These are phyloP conservation scores for Microglena sp. DNA, from an alignment of 139 green algal species.

Conservation along the genomic window DNA sequence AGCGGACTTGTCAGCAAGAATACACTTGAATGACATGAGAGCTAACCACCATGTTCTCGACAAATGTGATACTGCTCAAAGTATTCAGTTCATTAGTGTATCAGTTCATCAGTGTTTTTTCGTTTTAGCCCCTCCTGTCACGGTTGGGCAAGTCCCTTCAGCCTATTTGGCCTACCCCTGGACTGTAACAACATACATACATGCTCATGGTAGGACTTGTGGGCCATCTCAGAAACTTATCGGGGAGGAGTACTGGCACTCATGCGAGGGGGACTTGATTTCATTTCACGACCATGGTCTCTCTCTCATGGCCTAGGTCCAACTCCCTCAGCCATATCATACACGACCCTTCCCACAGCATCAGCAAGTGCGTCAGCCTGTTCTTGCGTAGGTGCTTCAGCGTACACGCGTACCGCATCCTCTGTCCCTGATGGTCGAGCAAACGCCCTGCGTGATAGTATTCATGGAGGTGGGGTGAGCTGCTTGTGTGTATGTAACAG, in stretches of 20 bases:
- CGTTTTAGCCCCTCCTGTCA: too few species aligned
- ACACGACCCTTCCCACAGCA: conserved; percentile 42
- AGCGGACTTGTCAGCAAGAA: background rate
- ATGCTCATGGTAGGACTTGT: too few species aligned
- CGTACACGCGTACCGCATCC: conserved; percentile 93
- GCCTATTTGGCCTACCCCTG: too few species aligned
- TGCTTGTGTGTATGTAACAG: too few species aligned
- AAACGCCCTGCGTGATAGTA: conserved; percentile 64
- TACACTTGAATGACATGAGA: background rate
- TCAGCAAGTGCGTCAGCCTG: conserved; percentile 64
- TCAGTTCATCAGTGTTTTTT: too few species aligned
- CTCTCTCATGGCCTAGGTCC: conserved; percentile 7
- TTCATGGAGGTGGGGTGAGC: background rate
- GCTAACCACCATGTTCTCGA: background rate
- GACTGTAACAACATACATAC: too few species aligned
- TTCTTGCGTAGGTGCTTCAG: conserved; percentile 69
- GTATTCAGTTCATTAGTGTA: too few species aligned
- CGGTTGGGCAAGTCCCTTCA: too few species aligned
- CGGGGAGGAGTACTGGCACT: too few species aligned
- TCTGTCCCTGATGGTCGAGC: conserved; percentile 90
- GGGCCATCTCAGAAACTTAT: too few species aligned
- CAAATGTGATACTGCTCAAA: too few species aligned
- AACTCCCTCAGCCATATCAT: conserved; percentile 29
- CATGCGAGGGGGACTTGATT: too few species aligned
- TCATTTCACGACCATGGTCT: background rate